These are phyloP conservation scores for Fusarium sulawesiense DNA, from an alignment of 2,329 filamentous ascomycete genomes.

Conservation along the genomic window DNA sequence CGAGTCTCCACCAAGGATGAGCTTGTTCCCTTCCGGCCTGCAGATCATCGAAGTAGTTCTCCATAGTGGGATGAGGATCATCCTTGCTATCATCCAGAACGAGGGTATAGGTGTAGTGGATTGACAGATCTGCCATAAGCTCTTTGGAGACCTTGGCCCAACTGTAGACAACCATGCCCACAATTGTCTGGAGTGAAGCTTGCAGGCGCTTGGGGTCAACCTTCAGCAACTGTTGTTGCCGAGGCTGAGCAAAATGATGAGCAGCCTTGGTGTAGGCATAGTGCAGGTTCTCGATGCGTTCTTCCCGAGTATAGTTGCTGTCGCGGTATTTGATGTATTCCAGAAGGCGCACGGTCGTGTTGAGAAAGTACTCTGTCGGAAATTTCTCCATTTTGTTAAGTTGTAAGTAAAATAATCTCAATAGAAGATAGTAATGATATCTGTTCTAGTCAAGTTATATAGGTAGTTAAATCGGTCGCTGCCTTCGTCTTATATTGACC, in stretches of 20 bases:
- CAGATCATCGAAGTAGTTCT: not conserved
- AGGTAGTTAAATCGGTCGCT: not conserved
- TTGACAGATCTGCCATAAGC: not conserved
- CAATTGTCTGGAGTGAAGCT: not conserved
- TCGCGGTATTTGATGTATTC: not conserved
- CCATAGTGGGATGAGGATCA: not conserved
- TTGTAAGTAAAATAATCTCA: not conserved
- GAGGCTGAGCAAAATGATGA: not conserved
- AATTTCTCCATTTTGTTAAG: not conserved
- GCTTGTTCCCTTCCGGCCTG: not conserved
- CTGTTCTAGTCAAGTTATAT: not conserved
- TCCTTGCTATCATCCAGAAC: not conserved
- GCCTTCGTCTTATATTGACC: not conserved
- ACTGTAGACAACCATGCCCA: not conserved
- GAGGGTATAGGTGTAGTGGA: not conserved
- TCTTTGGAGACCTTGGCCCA: not conserved
- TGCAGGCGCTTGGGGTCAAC: not conserved
- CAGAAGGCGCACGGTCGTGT: not conserved
- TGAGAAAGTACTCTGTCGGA: not conserved
- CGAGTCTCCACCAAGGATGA: not conserved
- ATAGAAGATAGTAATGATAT: accelerated
- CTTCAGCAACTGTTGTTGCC: not conserved
- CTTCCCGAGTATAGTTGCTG: not conserved
- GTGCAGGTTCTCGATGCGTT: not conserved
- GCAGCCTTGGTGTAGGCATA: not conserved